Evolutionary conservation across 129 eudicot genomes (phyloP).

Genomic region (Flaveria bidentis): DNA sequence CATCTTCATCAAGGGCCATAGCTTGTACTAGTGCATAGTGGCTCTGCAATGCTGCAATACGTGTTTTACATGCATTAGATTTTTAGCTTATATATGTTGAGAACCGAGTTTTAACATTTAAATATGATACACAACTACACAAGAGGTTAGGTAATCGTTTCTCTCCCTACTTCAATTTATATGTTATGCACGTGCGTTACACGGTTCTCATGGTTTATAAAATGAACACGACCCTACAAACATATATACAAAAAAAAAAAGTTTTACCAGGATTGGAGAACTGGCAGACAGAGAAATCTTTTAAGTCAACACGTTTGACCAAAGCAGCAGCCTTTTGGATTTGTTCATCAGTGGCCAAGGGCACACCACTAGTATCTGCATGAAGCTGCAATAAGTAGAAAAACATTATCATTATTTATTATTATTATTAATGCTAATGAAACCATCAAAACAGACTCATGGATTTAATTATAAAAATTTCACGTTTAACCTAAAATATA

Average conservation of each 20-base stretch:
- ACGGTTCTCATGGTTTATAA: too few relatives aligned
- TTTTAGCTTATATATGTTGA: not conserved
- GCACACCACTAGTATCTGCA: slow-evolving; percentile 50
- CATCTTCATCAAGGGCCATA: slow-evolving; percentile 93
- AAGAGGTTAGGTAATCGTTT: too few relatives aligned
- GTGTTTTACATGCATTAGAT: not conserved
- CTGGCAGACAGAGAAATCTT: slow-evolving; percentile 93
- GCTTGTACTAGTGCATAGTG: slow-evolving; percentile 97
- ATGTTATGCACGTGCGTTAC: too few relatives aligned
- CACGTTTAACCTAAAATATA: not conserved
- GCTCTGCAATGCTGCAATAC: slow-evolving; percentile 79
- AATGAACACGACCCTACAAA: too few relatives aligned
- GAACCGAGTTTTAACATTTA: too few relatives aligned
- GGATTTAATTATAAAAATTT: not conserved
- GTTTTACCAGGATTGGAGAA: slow-evolving; percentile 85
- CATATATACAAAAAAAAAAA: not conserved
- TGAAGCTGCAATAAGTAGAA: slow-evolving; percentile 57
- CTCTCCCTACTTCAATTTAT: too few relatives aligned
- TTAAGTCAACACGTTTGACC: slow-evolving; percentile 73
- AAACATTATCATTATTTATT: not conserved
- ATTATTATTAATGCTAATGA: not conserved
- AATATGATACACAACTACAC: too few relatives aligned
- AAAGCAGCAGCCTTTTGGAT: slow-evolving; percentile 69
- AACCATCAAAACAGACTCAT: not conserved
- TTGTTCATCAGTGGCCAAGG: slow-evolving; percentile 73